Evolutionary conservation across 1,284 basidiomycete genomes (phyloP), one percentile per base, ranked within the genome.

Genomic region (Austroboletus olivaceoglutinosus): DNA sequence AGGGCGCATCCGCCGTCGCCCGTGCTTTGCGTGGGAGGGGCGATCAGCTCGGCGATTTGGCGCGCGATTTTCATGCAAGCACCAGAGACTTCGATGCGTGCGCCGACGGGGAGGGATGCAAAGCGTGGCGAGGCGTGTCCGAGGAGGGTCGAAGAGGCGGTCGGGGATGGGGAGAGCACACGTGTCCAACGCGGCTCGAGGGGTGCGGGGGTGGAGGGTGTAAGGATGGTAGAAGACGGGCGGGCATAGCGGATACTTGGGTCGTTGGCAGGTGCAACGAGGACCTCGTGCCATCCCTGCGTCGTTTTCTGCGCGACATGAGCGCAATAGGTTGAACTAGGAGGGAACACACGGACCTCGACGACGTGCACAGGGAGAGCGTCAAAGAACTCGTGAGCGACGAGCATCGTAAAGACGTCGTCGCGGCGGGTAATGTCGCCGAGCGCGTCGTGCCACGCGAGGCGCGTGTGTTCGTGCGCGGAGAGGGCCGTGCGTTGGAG

Each of bases 341-440:
- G 1, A 2, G 21, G 1, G 12, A 3, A 9, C 3, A 5, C 5
- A 19, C 73, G 13, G 58, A 92, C 93, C 75, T 97, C 86, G 42
- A 99, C 77, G 29, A 96, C 74, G 68, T 98, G 91, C 44, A 98
- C 86, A 0, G 96, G 96, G 44, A 99, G 76, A 0, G 96, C 96
- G 64, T 99, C 97, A 57, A 99, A 98, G 72, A 99, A 98, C 66
- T 99, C 97, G 68, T 99, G 96, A 1, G 96, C 97, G 8, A 98
- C 73, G 19, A 97, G 69, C 74, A 98, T 85, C 0, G 93, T 97
- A 68, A 87, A 98, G 37, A 72, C 74, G 16, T 81, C 77, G 29
- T 74, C 65, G 51, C 75, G 73, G 33, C 56, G 70, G 0, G 78
- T 70, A 0, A 98, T 72, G 31, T 89, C 81, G 31, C 89, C 83